Percentiles rank a stretch among this genome's conserved stretches.
Evolutionary conservation across 2,329 filamentous ascomycete genomes (phyloP).

Genomic region (Exophiala spinifera): DNA sequence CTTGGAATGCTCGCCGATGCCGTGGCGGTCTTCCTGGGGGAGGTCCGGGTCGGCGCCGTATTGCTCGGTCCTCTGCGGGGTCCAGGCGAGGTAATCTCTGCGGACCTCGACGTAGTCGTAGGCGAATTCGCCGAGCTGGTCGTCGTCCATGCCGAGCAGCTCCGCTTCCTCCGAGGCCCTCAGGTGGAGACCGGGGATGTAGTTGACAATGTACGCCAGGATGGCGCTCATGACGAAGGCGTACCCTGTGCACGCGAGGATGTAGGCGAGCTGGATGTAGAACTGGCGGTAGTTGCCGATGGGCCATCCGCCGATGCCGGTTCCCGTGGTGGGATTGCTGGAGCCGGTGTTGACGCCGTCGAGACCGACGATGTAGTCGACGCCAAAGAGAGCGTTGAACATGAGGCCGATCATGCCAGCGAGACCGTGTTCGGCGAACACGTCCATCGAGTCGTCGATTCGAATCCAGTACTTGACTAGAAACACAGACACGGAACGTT

Average conservation of each 20-base stretch:
- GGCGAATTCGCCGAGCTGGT: conserved; percentile 51
- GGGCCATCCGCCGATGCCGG: conserved; percentile 62
- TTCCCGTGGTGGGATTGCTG: conserved; percentile 40
- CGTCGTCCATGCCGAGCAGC: conserved; percentile 60
- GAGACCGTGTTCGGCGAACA: conserved; percentile 85
- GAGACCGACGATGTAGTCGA: conserved; percentile 69
- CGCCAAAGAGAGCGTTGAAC: conserved; percentile 73
- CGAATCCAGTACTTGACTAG: conserved; percentile 70
- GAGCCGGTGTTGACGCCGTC: conserved; percentile 60
- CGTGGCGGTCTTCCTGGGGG: conserved; percentile 58
- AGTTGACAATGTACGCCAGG: conserved; percentile 68
- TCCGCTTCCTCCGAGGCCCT: conserved; percentile 66
- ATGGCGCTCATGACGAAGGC: conserved; percentile 65
- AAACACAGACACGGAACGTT: neutral
- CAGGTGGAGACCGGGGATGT: conserved; percentile 67
- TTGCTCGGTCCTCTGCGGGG: conserved; percentile 43
- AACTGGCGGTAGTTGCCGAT: conserved; percentile 69
- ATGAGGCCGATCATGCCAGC: conserved; percentile 79
- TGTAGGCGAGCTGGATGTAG: conserved; percentile 68
- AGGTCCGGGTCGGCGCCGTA: conserved; percentile 48
- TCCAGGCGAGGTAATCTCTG: conserved; percentile 51
- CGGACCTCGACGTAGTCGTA: conserved; percentile 53
- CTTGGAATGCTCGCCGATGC: conserved; percentile 58
- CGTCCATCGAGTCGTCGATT: conserved; percentile 83
- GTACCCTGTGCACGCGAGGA: conserved; percentile 62